phyloP scores from a whole-genome alignment of 768 basidiomycete species.

The Collybia sp. region DNA sequence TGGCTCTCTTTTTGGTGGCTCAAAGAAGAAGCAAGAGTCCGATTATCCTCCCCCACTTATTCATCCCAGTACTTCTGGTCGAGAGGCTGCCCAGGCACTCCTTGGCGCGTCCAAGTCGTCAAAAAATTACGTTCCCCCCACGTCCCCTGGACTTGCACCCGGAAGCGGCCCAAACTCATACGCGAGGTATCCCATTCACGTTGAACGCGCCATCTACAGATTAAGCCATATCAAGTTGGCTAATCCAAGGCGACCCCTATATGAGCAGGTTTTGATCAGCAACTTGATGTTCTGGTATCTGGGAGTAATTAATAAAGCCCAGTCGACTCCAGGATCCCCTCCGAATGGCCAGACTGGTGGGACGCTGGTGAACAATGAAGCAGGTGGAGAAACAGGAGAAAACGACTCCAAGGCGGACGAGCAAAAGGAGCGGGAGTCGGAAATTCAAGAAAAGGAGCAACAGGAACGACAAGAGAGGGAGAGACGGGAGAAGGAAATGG shows the following conservation, averaged over 20 bases:
- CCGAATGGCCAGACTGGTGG: conserved; percentile 22
- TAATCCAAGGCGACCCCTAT: conserved; percentile 92
- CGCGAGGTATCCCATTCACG: conserved; percentile 94
- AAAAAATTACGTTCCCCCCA: conserved; percentile 56
- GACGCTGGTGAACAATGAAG: conserved; percentile 17
- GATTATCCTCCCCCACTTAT: conserved; percentile 26
- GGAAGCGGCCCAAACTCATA: conserved; percentile 41
- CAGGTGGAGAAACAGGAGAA: conserved; percentile 23
- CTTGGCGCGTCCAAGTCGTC: conserved; percentile 82
- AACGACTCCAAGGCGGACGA: conserved; percentile 36
- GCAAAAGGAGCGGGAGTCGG: conserved; percentile 30
- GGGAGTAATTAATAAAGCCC: conserved; percentile 93
- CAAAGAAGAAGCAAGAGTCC: conserved; percentile 81
- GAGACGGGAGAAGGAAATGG: conserved; percentile 44
- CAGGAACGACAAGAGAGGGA: conserved; percentile 36
- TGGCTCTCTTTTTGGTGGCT: conserved; percentile 83
- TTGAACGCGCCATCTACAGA: conserved; percentile 96
- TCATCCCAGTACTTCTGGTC: conserved; percentile 50
- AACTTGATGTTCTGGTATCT: conserved; percentile 99
- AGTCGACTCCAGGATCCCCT: conserved; percentile 36
- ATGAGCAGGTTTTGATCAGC: conserved; percentile 93
- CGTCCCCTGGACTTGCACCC: conserved; percentile 50
- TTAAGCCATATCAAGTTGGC: conserved; percentile 98
- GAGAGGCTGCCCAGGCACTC: conserved; percentile 83
- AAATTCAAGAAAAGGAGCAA: conserved; percentile 36